Base-by-base conservation (phyloP, 768 basidiomycete species). In the Strobilomyces dryophilus region DNA sequence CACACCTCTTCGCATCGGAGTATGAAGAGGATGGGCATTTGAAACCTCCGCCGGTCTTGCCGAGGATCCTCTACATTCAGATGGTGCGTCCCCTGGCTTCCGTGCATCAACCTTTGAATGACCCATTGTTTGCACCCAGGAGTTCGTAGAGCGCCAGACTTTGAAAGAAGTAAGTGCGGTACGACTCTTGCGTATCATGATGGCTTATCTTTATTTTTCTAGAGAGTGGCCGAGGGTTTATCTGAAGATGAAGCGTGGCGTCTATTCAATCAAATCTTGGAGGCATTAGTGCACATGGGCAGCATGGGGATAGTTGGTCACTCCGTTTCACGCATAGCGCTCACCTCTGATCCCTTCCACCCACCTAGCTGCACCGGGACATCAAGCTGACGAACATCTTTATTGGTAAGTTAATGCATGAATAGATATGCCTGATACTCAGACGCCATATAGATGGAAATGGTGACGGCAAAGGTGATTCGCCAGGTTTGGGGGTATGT, bases 301-400 rank as follows among this genome's bases (percentile, higher is more conserved):
- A 84, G 82, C 24, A 75, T 89, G 51, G 87, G 89, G n/a, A 94
- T 98, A 61, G 87, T 89, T 21, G 53, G 84, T 75, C 14, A 3
- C n/a, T 47, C 51, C 27, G 8, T 45, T 46, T 50, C 9, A 5
- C 14, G n/a, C 27, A 17, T 18, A 15, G 12, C 39, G 27, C 51
- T 58, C 42, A 17, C 7, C 49, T 41, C 46, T 47, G 34, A 67
- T 37, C 10, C 4, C 6, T 17, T 34, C 24, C 76, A 76, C 69
- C 20, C 37, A n/a, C 37, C n/a, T 48, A 83, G 81, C 70, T 92
- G 49, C 89, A 92, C 69, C 76, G 89, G 47, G 94, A 97, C 66
- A 89, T 98, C 66, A 98, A 98, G 66, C 73, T 92, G 14, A 89
- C 88, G 0, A 98, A 98, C 62, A 93, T 98, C 57, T 92, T 98